phyloP scores from a whole-genome alignment of 2,329 filamentous ascomycete genomes.

The Sporothrix variecibatus region DNA sequence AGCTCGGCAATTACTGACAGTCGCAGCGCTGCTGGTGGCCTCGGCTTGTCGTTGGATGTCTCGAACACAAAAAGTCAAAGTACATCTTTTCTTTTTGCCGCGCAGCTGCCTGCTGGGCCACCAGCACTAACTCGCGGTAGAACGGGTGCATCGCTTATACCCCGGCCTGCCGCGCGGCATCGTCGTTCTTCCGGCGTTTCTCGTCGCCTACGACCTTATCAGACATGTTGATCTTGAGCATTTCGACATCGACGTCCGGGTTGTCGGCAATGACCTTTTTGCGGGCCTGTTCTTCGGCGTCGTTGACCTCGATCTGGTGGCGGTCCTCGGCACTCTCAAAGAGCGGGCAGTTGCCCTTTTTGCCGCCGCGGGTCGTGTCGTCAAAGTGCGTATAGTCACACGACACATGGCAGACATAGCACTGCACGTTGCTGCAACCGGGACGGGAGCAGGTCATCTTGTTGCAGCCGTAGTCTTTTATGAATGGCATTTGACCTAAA shows the following conservation, averaged over 20 bases:
- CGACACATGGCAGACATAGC: slow-evolving; percentile 71
- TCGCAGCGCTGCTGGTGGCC: background rate
- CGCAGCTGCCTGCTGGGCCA: background rate
- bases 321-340: slow-evolving; percentile 64
- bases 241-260: slow-evolving; percentile 59
- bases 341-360: slow-evolving; percentile 62
- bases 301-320: slow-evolving; percentile 63
- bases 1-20: background rate
- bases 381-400: slow-evolving; percentile 72
- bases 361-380: slow-evolving; percentile 50
- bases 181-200: slow-evolving; percentile 30
- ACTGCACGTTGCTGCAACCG: slow-evolving; percentile 56
- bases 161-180: background rate
- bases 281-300: slow-evolving; percentile 61
- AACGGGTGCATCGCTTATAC: background rate
- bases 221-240: slow-evolving; percentile 62
- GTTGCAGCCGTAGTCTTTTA: slow-evolving; percentile 81
- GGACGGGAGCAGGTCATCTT: slow-evolving; percentile 72
- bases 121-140: background rate
- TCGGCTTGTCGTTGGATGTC: background rate
- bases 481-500: slow-evolving; percentile 67
- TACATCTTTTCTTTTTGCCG: too few relatives aligned
- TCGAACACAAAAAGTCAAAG: background rate
- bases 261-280: slow-evolving; percentile 59
- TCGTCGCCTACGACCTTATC: slow-evolving; percentile 52